phyloP scores from a whole-genome alignment of 352 stramenopile species.

The Globisporangium irregulare region DNA sequence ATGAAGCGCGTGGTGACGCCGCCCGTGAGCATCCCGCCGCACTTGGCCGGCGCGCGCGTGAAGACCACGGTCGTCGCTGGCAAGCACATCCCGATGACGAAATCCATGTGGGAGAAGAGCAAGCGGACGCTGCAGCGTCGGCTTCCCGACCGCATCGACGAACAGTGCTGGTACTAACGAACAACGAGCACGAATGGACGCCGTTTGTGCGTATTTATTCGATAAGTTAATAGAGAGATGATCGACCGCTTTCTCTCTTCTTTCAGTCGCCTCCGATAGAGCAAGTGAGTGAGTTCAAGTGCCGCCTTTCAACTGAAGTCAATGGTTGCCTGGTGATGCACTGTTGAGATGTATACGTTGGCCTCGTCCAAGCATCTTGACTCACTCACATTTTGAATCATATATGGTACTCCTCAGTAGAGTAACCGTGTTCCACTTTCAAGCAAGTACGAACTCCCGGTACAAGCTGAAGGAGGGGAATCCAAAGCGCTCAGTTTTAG shows the following conservation, averaged over 20 bases:
- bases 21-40: constrained; percentile 45
- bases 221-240: constrained; percentile 7
- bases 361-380: too few relatives aligned
- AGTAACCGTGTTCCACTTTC: too few relatives aligned
- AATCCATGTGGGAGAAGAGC: constrained; percentile 56
- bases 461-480: too few relatives aligned
- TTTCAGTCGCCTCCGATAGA: background rate
- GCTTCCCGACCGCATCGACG: constrained; percentile 22
- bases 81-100: constrained; percentile 60
- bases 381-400: too few relatives aligned
- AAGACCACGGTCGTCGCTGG: constrained; percentile 40
- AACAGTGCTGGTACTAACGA: constrained; percentile 9
- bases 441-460: too few relatives aligned
- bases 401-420: too few relatives aligned
- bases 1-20: constrained; percentile 57
- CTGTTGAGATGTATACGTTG: too few relatives aligned
- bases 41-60: constrained; percentile 28
- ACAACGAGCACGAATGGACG: background rate
- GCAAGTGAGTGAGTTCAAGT: too few relatives aligned
- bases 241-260: background rate
- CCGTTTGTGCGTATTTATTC: background rate
- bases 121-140: constrained; percentile 22
- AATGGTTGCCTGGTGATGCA: too few relatives aligned
- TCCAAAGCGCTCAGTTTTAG: too few relatives aligned
- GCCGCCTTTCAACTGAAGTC: too few relatives aligned